Evolutionary conservation across 1,284 basidiomycete genomes (phyloP).

Genomic region (Sparassis latifolia): DNA sequence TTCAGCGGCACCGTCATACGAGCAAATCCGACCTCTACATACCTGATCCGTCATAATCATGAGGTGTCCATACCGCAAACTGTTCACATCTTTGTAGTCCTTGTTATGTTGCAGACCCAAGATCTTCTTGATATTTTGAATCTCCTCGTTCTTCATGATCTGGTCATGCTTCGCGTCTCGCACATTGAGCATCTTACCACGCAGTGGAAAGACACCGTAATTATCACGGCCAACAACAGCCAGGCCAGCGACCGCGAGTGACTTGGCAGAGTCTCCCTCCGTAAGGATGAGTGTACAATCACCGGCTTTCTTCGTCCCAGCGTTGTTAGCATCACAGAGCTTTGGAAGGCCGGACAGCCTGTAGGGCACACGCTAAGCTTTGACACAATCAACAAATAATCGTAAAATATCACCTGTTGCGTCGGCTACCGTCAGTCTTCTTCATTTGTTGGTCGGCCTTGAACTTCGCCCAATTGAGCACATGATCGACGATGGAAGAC

Average conservation of each 20-base stretch:
- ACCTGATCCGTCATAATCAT: slow-evolving; percentile 99
- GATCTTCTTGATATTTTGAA: slow-evolving; percentile 97
- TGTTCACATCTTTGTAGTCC: slow-evolving; percentile 69
- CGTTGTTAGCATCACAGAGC: slow-evolving; percentile 96
- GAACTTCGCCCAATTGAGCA: slow-evolving; percentile 94
- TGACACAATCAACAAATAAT: slow-evolving; percentile 1
- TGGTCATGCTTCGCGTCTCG: slow-evolving; percentile 94
- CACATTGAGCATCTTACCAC: slow-evolving; percentile 96
- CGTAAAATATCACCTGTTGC: slow-evolving; percentile 56
- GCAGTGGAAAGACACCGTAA: slow-evolving; percentile 96
- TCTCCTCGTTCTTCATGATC: slow-evolving; percentile 98
- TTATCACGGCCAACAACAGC: slow-evolving; percentile 94
- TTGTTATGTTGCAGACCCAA: slow-evolving; percentile 94
- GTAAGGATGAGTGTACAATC: slow-evolving; percentile 96
- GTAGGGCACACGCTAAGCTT: neutral
- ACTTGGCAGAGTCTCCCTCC: slow-evolving; percentile 99
- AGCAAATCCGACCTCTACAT: slow-evolving; percentile 5
- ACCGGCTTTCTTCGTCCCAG: slow-evolving; percentile 77
- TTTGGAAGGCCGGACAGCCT: slow-evolving; percentile 90
- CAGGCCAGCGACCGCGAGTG: slow-evolving; percentile 91
- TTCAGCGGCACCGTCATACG: neutral
- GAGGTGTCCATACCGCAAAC: slow-evolving; percentile 87
- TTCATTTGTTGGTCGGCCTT: slow-evolving; percentile 96
- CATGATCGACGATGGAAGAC: slow-evolving; percentile 87
- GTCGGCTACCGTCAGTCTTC: slow-evolving; percentile 94